Evolutionary conservation across 2,329 filamentous ascomycete species (phyloP).

Genomic region (Fusarium mundagurra): DNA sequence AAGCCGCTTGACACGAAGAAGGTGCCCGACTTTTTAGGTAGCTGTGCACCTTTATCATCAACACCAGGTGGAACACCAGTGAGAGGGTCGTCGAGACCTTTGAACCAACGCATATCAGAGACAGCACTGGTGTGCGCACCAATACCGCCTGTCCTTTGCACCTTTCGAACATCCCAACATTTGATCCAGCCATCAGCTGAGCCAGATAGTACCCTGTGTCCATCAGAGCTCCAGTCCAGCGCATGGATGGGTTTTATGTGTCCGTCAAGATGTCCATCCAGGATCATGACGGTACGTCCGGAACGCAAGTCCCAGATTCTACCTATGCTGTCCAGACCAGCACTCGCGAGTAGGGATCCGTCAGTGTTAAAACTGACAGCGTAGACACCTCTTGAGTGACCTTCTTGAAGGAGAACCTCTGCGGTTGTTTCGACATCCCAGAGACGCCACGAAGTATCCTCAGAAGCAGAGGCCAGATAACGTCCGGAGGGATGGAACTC

Average conservation of each 20-base stretch:
- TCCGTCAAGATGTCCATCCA: slow-evolving; percentile 84
- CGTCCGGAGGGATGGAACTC: slow-evolving; percentile 94
- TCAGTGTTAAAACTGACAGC: slow-evolving; percentile 90
- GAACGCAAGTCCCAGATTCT: slow-evolving; percentile 95
- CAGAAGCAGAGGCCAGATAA: slow-evolving; percentile 91
- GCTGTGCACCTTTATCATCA: slow-evolving; percentile 71
- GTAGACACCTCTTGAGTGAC: slow-evolving; percentile 93
- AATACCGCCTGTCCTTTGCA: slow-evolving; percentile 83
- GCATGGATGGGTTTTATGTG: slow-evolving; percentile 92
- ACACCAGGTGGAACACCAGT: slow-evolving; percentile 67
- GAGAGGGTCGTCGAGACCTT: slow-evolving; percentile 80
- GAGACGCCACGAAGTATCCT: slow-evolving; percentile 95
- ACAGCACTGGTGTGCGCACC: slow-evolving; percentile 93
- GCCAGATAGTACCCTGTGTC: slow-evolving; percentile 90
- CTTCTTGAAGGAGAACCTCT: slow-evolving; percentile 89
- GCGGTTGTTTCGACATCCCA: slow-evolving; percentile 92
- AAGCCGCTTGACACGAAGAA: slow-evolving; percentile 94
- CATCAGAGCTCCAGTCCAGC: slow-evolving; percentile 91
- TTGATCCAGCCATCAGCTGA: slow-evolving; percentile 96
- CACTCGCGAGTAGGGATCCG: slow-evolving; percentile 88
- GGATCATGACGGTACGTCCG: slow-evolving; percentile 92
- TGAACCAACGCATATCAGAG: slow-evolving; percentile 93
- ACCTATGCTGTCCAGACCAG: slow-evolving; percentile 93
- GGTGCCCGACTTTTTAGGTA: slow-evolving; percentile 87
- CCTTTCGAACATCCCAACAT: slow-evolving; percentile 96